Evolutionary conservation across 2,329 filamentous ascomycete species (phyloP).

Genomic region (Alternaria sp.): DNA sequence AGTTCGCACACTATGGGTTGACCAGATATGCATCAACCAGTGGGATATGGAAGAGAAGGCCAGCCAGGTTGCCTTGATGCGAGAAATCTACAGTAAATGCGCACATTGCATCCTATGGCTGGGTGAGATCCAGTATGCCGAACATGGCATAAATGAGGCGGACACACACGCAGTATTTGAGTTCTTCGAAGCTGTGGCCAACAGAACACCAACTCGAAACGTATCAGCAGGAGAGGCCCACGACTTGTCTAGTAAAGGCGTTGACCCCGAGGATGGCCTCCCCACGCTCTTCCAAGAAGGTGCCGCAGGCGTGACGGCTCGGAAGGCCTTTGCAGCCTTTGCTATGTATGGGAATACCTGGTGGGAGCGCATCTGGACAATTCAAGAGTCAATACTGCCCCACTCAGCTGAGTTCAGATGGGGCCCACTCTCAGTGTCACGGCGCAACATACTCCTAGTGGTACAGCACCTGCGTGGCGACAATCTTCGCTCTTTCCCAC

Average conservation of each 20-base stretch:
- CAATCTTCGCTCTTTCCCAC: not conserved
- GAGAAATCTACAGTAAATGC: slow-evolving; percentile 31
- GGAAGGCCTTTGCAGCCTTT: slow-evolving; percentile 17
- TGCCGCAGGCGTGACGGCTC: not conserved
- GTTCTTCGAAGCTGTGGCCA: not conserved
- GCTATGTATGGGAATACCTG: slow-evolving; percentile 26
- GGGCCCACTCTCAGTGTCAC: slow-evolving; percentile 12
- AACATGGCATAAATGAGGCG: not conserved
- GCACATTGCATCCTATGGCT: slow-evolving; percentile 31
- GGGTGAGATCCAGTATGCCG: slow-evolving; percentile 18
- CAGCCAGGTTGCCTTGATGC: slow-evolving; percentile 34
- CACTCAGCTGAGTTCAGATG: slow-evolving; percentile 11
- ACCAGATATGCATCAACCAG: slow-evolving; percentile 42
- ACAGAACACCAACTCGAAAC: not conserved
- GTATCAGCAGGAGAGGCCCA: not conserved
- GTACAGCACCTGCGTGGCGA: slow-evolving; percentile 10
- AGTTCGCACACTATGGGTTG: slow-evolving; percentile 28
- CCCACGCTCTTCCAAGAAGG: not conserved
- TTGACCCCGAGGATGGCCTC: not conserved
- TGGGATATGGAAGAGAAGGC: slow-evolving; percentile 26
- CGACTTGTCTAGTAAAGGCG: not conserved
- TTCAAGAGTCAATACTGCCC: slow-evolving; percentile 27
- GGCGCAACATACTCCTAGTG: not conserved
- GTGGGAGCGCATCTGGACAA: slow-evolving; percentile 28
- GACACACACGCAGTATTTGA: not conserved